Evolutionary conservation across 306 rosid genomes (phyloP), one percentile per base, ranked within the genome.

Genomic region (Gynostemma pentaphyllum): DNA sequence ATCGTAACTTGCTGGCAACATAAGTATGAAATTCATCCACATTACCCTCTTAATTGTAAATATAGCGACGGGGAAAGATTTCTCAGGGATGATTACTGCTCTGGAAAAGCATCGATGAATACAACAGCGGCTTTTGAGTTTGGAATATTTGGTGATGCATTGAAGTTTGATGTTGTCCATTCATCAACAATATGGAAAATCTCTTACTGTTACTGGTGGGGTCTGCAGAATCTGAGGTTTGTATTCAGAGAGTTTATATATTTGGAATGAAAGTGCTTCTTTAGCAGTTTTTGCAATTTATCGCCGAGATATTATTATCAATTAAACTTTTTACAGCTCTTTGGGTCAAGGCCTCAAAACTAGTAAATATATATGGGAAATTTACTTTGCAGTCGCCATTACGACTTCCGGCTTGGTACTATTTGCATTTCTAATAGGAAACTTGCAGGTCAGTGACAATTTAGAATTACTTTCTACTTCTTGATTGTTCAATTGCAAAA

Each of bases 341-440:
- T n/a, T 68, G 53, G 81, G 81, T 10, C 57, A 63, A 11, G 67
- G 64, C 67, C 76, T 78, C 34, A 18, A 5, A 12, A 60, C 53
- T 11, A 78, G 82, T 46, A 22, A 13, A 1, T 6, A 42, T 11
- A 46, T 62, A 32, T 45, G 78, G 78, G 78, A 78, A 62, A 51
- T 45, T 39, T 39, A 23, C 51, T 78, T 78, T 29, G 75, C 72
- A 14, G 45, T 32, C 70, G 2, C 50, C 5, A 5, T 78, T 9
- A 42, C 82, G 14, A 14, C 67, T n/a, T 9, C 66, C 39, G 78
- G 78, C 26, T 39, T 77, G 66, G 9, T 77, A 5, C 61, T 77
- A 11, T 77, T 77, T 36, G 16, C 71, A 28, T 66, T 73, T 62
- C 70, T 73, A 9, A 50, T 73, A 13, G 82, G 82, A 66, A 77